A percentile compares a stretch with the other conserved stretches of the same genome.
phyloP scores from a whole-genome alignment of 352 stramenopile genomes.

The Phytophthora pistaciae region DNA sequence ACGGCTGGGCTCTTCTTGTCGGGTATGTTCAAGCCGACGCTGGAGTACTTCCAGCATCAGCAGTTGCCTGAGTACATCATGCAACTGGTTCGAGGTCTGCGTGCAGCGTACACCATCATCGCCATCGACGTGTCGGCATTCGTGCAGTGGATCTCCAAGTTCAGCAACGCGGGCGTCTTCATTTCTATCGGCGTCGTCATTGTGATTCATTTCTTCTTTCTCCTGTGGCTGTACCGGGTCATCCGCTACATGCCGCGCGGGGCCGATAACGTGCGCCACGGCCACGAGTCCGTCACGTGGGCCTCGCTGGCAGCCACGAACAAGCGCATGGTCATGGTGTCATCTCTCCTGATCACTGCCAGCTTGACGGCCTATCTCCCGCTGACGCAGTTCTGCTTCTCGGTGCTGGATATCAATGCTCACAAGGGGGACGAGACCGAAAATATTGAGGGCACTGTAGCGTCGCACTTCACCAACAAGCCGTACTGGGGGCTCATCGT shows the following conservation, averaged over 20 bases:
- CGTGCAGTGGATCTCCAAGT: conserved; percentile 32
- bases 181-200: conserved; percentile 32
- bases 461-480: conserved; percentile 12
- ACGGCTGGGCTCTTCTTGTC: conserved; percentile 49
- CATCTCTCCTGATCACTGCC: conserved; percentile 46
- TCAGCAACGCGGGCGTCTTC: conserved; percentile 32
- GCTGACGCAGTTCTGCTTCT: conserved; percentile 43
- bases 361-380: conserved; percentile 52
- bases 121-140: conserved; percentile 25
- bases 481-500: conserved; percentile 36
- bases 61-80: conserved; percentile 24
- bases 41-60: conserved; percentile 27
- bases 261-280: conserved; percentile 48
- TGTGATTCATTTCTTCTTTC: conserved; percentile 25
- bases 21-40: conserved; percentile 38
- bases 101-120: conserved; percentile 38
- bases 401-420: conserved; percentile 25
- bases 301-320: conserved; percentile 39
- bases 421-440: conserved; percentile 1
- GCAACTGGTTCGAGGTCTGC: conserved; percentile 22
- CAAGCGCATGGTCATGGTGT: conserved; percentile 37
- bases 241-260: conserved; percentile 39
- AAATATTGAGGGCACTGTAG: conserved; percentile 7
- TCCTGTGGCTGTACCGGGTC: conserved; percentile 38
- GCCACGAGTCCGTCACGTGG: conserved; percentile 46